Conservation (phyloP, 1,284 basidiomycete genomes). For the Thecaphora frezii region DNA sequence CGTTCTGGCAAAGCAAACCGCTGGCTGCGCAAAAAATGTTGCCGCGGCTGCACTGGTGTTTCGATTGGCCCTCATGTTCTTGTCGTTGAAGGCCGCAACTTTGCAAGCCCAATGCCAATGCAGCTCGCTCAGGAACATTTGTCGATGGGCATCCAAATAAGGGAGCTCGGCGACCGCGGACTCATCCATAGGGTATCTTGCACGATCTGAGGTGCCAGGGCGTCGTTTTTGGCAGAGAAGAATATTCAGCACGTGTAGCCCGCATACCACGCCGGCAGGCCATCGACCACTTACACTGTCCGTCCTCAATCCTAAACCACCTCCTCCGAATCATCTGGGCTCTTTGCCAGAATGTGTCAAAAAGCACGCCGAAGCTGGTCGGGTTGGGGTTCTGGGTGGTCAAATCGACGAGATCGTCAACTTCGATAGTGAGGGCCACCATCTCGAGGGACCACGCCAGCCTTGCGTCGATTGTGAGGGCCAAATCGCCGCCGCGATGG, state of each 20-base stretch:
- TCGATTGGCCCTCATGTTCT: not conserved
- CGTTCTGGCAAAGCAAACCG: slow-evolving; percentile 30
- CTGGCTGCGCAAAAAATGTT: slow-evolving; percentile 7
- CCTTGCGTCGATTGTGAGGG: slow-evolving; percentile 25
- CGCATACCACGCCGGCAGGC: too few species aligned
- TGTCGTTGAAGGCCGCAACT: slow-evolving; percentile 6
- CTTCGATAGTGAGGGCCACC: slow-evolving; percentile 14
- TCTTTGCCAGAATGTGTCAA: slow-evolving; percentile 18
- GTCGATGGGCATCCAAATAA: slow-evolving; percentile 25
- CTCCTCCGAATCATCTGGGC: slow-evolving; percentile 17
- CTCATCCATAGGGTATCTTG: slow-evolving; percentile 29
- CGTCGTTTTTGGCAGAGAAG: too few species aligned
- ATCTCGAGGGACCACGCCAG: slow-evolving; percentile 32
- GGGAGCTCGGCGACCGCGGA: slow-evolving; percentile 29
- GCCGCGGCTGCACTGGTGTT: not conserved
- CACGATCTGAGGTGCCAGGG: slow-evolving; percentile 1
- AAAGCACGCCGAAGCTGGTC: slow-evolving; percentile 22
- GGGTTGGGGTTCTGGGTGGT: slow-evolving; percentile 19
- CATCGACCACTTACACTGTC: slow-evolving; percentile 2
- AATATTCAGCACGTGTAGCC: too few species aligned
- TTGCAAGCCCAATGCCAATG: slow-evolving; percentile 36
- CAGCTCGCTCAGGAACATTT: slow-evolving; percentile 30
- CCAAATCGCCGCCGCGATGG: slow-evolving; percentile 21
- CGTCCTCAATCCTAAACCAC: slow-evolving; percentile 25
- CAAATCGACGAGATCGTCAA: slow-evolving; percentile 21